phyloP scores from a whole-genome alignment of 2,329 filamentous ascomycete species.

The Talaromyces sp. region DNA sequence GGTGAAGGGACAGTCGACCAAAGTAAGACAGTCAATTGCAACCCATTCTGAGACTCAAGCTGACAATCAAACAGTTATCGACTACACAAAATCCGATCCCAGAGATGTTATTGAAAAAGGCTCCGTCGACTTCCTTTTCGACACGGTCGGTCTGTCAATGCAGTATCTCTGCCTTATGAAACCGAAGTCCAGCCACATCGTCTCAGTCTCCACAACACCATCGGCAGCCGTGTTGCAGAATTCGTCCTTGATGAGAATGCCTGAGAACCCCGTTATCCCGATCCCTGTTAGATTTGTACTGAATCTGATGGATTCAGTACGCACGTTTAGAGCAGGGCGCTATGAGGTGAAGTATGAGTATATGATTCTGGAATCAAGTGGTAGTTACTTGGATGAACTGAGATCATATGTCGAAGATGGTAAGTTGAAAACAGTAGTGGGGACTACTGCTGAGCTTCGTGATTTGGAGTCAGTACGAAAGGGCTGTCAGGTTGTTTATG shows the following conservation, averaged over 20 bases:
- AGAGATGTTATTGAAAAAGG: slow-evolving; percentile 42
- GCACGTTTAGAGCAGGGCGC: slow-evolving; percentile 48
- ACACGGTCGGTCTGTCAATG: slow-evolving; percentile 50
- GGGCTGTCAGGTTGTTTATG: slow-evolving; percentile 46
- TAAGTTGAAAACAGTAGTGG: slow-evolving; percentile 49
- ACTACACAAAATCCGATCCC: slow-evolving; percentile 53
- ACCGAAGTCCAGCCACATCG: slow-evolving; percentile 37
- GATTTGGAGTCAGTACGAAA: slow-evolving; percentile 49
- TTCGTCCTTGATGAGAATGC: slow-evolving; percentile 30
- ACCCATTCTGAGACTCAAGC: background rate
- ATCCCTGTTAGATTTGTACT: slow-evolving; percentile 26
- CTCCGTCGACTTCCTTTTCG: slow-evolving; percentile 55
- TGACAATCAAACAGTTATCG: slow-evolving; percentile 43
- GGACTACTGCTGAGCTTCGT: slow-evolving; percentile 45
- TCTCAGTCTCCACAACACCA: slow-evolving; percentile 42
- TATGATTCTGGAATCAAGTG: slow-evolving; percentile 46
- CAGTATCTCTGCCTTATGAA: slow-evolving; percentile 49
- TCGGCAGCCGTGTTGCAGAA: slow-evolving; percentile 41
- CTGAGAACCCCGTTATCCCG: slow-evolving; percentile 30
- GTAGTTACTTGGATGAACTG: slow-evolving; percentile 48
- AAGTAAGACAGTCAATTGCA: slow-evolving; percentile 16
- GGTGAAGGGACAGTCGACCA: slow-evolving; percentile 53
- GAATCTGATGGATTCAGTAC: slow-evolving; percentile 40
- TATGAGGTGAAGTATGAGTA: slow-evolving; percentile 51
- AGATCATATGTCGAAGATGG: slow-evolving; percentile 47